phyloP scores from a whole-genome alignment of 2,329 filamentous ascomycete species.

The Cladosporium halotolerans region DNA sequence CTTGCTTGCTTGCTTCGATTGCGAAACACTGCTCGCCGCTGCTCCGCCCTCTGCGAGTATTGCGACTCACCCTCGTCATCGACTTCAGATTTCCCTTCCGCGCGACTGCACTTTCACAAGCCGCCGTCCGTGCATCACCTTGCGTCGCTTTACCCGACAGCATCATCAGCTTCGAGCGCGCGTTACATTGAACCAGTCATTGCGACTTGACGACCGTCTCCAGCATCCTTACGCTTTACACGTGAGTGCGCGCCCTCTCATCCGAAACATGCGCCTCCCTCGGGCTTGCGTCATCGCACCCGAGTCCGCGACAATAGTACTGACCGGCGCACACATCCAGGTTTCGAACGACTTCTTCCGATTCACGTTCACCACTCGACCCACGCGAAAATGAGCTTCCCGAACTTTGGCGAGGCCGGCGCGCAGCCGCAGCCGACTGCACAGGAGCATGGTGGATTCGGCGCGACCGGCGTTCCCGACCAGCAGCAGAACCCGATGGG shows the following conservation, averaged over 20 bases:
- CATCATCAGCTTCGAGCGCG: constrained; percentile 2
- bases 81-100: constrained; percentile 1
- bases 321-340: neutral
- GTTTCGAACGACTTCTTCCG: neutral
- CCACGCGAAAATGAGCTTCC: constrained; percentile 53
- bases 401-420: constrained; percentile 56
- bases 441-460: constrained; percentile 14
- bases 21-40: neutral
- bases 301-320: neutral
- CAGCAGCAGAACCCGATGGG: constrained; percentile 37
- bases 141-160: neutral
- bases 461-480: constrained; percentile 8
- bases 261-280: neutral
- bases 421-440: constrained; percentile 49
- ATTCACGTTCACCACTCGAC: constrained; percentile 1
- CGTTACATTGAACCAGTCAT: constrained; percentile 2
- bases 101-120: constrained; percentile 12
- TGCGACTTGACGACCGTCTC: constrained; percentile 2
- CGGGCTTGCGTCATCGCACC: neutral
- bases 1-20: constrained; percentile 6
- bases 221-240: constrained; percentile 10
- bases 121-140: constrained; percentile 25
- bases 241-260: constrained; percentile 16
- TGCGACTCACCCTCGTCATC: neutral
- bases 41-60: too few relatives aligned